Evolutionary conservation across 73 alveolate species (phyloP).

Genomic region (Effrenium voratum): DNA sequence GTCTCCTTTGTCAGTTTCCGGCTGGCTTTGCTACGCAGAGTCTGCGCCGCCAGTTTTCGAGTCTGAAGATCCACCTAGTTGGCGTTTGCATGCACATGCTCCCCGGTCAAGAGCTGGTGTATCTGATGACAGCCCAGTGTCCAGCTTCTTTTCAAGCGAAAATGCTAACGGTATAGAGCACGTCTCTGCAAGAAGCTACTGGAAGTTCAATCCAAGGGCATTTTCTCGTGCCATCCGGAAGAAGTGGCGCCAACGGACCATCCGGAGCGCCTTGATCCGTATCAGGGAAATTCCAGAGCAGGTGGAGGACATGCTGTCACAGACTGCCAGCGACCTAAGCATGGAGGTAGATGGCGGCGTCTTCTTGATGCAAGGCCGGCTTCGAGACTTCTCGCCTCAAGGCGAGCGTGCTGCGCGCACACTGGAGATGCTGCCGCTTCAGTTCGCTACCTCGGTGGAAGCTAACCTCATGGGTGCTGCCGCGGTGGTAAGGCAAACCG

Average conservation of each 20-base stretch:
- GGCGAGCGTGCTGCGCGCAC: constrained; percentile 25
- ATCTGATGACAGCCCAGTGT: not conserved
- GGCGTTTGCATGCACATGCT: not conserved
- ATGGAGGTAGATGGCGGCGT: constrained; percentile 61
- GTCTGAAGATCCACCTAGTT: not conserved
- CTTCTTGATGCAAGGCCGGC: constrained; percentile 28
- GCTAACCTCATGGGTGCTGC: constrained; percentile 57
- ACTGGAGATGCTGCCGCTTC: constrained; percentile 39
- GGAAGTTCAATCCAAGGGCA: constrained; percentile 22
- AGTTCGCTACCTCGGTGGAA: constrained; percentile 42
- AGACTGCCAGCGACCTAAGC: constrained; percentile 49
- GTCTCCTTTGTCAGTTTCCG: constrained; percentile 13
- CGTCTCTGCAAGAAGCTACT: too few species aligned
- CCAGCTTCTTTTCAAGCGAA: too few species aligned
- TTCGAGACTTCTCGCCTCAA: constrained; percentile 2
- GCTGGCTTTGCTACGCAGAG: not conserved
- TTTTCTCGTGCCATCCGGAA: constrained; percentile 39
- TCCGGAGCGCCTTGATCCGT: constrained; percentile 13
- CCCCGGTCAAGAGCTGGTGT: constrained; percentile 24
- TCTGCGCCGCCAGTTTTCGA: constrained; percentile 25
- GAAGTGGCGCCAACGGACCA: constrained; percentile 15
- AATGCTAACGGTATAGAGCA: too few species aligned
- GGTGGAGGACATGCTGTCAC: constrained; percentile 51
- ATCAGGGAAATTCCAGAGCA: constrained; percentile 23
- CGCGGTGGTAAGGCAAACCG: constrained; percentile 29